Percentiles rank a stretch among this genome's conserved stretches.
Evolutionary conservation across 2,329 filamentous ascomycete species (phyloP).

Genomic region (Cladosporium velox): DNA sequence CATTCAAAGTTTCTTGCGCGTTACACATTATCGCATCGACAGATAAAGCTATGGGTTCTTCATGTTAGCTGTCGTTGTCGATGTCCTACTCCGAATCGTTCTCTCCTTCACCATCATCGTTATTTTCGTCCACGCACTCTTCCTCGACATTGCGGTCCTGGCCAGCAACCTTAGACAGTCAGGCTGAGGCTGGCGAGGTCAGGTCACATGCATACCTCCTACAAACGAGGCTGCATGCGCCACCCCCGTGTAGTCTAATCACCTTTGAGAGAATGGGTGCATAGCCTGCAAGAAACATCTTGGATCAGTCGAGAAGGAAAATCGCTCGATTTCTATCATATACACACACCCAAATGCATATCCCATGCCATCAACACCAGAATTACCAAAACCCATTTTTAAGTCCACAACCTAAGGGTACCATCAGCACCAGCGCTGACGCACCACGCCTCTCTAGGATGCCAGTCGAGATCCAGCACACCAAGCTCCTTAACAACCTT

Average conservation of each 20-base stretch:
- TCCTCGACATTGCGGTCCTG: no score
- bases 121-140: no score
- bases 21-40: no score
- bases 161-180: no score
- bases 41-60: no score
- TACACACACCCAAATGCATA: constrained; percentile 8
- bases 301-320: neutral
- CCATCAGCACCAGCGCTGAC: constrained; percentile 94
- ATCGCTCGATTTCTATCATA: constrained; percentile 14
- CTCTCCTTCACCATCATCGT: no score
- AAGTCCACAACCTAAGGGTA: constrained; percentile 82
- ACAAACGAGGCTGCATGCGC: neutral
- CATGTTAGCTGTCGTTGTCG: no score
- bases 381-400: neutral
- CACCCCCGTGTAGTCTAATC: neutral
- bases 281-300: neutral
- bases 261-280: neutral
- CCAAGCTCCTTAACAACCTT: constrained; percentile 82
- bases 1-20: no score
- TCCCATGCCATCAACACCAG: neutral
- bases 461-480: constrained; percentile 94
- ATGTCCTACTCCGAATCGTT: no score
- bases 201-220: neutral
- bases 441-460: constrained; percentile 90
- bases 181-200: neutral